Base-by-base conservation (phyloP, 331 rosid species). In the Erythrophleum ivorense region DNA sequence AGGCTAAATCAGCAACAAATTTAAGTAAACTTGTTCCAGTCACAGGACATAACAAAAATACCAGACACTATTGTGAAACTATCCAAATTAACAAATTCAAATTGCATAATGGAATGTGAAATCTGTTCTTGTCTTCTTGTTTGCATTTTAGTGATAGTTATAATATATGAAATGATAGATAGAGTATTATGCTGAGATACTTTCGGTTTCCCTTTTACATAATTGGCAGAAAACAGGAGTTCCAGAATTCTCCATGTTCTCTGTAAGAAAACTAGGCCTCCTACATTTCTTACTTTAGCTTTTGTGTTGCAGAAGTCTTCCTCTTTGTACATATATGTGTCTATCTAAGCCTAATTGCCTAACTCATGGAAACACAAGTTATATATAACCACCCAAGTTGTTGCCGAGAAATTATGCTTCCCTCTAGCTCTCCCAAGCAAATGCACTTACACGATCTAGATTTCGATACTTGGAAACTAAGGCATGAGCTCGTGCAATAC, bases 401-500 rank as follows among this genome's bases (percentile, higher is more conserved):
- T 52, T 16, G 55, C 57, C 49, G n/a, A 43, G 38, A 45, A 69
- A 69, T 48, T 29, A 69, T 45, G 36, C 33, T 69, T 18, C 50
- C 33, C 38, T 13, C 71, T 13, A 52, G 66, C 60, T 33, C 29
- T 78, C 31, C 29, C 69, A 18, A 71, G 43, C 3, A 70, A 52
- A 82, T 53, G 3, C 21, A 91, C 98, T 91, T 89, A 95, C 98
- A 46, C 96, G 98, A 60, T 91, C 96, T 72, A 95, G 82, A 62
- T 91, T 93, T 59, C 83, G 89, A 83, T 93, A 93, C 89, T 93
- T 93, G 41, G 92, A 91, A 77, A 95, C 96, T 73, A 93, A 81
- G 80, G 91, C 96, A 83, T 93, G 89, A 81, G 98, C 95, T 81
- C 90, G 90, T 53, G 54, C 92, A 71, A 95, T 94, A 71, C 98